Percentiles rank a stretch among this genome's conserved stretches.
phyloP scores from a whole-genome alignment of 768 basidiomycete genomes.

The Rhizopogon rudus region DNA sequence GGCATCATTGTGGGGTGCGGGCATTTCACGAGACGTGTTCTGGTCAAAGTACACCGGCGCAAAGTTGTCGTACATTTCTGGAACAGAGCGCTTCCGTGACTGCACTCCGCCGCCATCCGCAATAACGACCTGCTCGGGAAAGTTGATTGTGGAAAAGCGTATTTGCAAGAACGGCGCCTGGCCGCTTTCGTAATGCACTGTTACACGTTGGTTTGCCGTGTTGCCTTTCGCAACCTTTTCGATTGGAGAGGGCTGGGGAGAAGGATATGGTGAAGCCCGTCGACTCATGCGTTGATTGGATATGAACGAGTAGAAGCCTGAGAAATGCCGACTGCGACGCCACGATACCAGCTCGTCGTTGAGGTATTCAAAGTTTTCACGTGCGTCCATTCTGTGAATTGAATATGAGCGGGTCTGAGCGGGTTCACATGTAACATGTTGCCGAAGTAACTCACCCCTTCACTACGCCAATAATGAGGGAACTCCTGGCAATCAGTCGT shows the following conservation, averaged over 20 bases:
- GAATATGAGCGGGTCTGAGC: background rate
- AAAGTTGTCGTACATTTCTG: background rate
- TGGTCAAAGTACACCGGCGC: background rate
- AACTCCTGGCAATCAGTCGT: constrained; percentile 47
- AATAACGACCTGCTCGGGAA: constrained; percentile 27
- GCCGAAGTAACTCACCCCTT: constrained; percentile 52
- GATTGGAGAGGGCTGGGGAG: background rate
- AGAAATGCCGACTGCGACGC: constrained; percentile 24
- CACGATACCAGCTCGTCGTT: constrained; percentile 30
- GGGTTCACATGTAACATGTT: background rate
- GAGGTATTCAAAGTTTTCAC: constrained; percentile 50
- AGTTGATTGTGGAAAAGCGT: constrained; percentile 47
- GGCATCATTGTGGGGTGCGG: background rate
- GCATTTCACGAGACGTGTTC: constrained; percentile 9
- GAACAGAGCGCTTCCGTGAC: constrained; percentile 12
- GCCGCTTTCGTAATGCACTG: constrained; percentile 39
- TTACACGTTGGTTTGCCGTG: constrained; percentile 39
- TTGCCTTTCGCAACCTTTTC: constrained; percentile 6
- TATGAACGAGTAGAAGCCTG: constrained; percentile 42
- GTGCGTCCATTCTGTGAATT: constrained; percentile 36
- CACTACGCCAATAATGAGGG: constrained; percentile 55
- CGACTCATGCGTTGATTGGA: constrained; percentile 51
- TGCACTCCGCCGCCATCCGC: constrained; percentile 9
- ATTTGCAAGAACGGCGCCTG: constrained; percentile 46
- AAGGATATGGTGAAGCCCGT: constrained; percentile 39